Evolutionary conservation across 371 early-diverging fungal species (phyloP).

Genomic region (Mucor circinelloides): DNA sequence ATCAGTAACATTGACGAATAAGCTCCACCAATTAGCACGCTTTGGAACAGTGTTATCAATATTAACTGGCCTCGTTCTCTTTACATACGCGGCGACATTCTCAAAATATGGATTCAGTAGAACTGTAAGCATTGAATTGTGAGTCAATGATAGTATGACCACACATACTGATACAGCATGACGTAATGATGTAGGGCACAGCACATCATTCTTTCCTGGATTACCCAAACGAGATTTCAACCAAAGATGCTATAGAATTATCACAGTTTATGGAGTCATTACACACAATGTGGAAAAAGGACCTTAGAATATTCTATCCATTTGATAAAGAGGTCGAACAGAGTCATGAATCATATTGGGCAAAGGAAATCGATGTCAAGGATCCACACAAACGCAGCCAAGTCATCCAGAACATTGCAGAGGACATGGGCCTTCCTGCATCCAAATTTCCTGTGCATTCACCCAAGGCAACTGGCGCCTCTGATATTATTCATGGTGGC

Average conservation of each 20-base stretch:
- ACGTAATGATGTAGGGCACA: background rate
- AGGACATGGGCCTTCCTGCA: background rate
- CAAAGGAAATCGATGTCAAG: conserved; percentile 5
- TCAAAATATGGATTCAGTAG: conserved; percentile 8
- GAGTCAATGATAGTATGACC: background rate
- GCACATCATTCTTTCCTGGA: conserved; percentile 8
- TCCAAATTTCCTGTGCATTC: background rate
- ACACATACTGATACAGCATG: background rate
- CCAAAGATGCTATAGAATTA: conserved; percentile 8
- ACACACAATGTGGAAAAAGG: background rate
- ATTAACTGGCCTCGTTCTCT: background rate
- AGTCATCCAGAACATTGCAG: conserved; percentile 10
- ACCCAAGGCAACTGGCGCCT: background rate
- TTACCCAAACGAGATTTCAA: conserved; percentile 15
- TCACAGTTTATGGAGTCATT: conserved; percentile 12
- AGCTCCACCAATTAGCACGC: background rate
- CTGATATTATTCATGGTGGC: background rate
- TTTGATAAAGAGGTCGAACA: background rate
- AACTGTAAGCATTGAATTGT: background rate
- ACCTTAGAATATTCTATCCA: background rate
- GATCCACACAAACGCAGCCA: background rate
- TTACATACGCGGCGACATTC: background rate
- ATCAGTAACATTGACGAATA: background rate
- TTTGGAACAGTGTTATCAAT: background rate
- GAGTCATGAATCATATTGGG: background rate